Conservation (phyloP, 2,329 filamentous ascomycete species). For the Diaporthe citri region DNA sequence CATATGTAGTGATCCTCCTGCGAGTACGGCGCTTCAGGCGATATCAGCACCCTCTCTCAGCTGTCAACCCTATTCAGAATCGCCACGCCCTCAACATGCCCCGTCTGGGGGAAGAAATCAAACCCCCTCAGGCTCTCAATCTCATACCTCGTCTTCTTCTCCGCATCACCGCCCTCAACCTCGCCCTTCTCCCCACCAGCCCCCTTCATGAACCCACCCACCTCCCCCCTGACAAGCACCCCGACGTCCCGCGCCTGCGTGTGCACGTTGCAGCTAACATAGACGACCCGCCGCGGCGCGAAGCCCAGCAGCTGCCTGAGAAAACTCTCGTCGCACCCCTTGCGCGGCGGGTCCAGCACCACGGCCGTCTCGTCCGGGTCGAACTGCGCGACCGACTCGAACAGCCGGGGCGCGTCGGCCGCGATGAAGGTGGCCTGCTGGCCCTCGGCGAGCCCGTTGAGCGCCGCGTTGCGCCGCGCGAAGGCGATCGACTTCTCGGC, state of each 20-base stretch:
- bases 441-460: constrained; percentile 75
- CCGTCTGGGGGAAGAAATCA: constrained; percentile 95
- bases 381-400: constrained; percentile 77
- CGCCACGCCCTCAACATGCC: constrained; percentile 77
- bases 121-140: constrained; percentile 94
- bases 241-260: constrained; percentile 96
- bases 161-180: too few relatives aligned
- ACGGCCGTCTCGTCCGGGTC: constrained; percentile 86
- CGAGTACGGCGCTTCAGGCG: background rate
- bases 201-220: constrained; percentile 43
- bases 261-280: constrained; percentile 98
- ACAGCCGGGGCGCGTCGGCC: constrained; percentile 87
- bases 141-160: constrained; percentile 71
- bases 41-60: background rate
- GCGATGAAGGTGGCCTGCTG: constrained; percentile 86
- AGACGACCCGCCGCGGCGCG: constrained; percentile 84
- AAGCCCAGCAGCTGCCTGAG: constrained; percentile 83
- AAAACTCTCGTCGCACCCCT: constrained; percentile 91
- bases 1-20: background rate
- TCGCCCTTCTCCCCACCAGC: constrained; percentile 47
- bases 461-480: constrained; percentile 81
- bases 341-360: constrained; percentile 96
- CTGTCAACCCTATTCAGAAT: constrained; percentile 70
- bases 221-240: constrained; percentile 80
- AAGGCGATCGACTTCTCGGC: constrained; percentile 81